Base-by-base conservation (phyloP, 371 early-diverging fungal genomes). In the Rhizopus delemar region DNA sequence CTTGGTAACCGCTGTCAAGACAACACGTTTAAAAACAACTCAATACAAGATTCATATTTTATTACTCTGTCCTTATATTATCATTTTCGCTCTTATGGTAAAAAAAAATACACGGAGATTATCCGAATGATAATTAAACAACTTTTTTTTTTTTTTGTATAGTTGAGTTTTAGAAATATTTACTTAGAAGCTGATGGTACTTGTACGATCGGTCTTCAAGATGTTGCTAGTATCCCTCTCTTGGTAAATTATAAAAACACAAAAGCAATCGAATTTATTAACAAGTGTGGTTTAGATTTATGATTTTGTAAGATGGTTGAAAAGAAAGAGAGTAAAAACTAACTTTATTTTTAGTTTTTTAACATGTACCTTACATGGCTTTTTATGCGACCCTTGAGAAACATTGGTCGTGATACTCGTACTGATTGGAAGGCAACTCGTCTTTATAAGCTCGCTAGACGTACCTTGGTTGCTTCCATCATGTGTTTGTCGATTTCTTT, bases 121-220 rank as follows among this genome's bases (percentile, higher is more conserved):
- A 22, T 22, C 22, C 22, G 15, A 32, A 11, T 15, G 12, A 33
- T 8, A n/a, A 16, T 8, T 43, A 45, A 1, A 33, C 43, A 39
- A n/a, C n/a, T n/a, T 41, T 11, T 32, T 43, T 11, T 35, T 1
- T 60, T 15, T 46, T 9, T 15, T 32, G 28, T 38, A 16, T 36
- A 78, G 80, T 53, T 84, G 55, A 58, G 66, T 7, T 82, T 62
- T 63, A 71, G 83, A 28, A 78, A 78, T 39, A 72, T 69, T 16
- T 70, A 73, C 31, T 16, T 84, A 12, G 59, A 68, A 31, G 63
- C 69, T 8, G 62, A 73, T 50, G 82, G 79, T 3, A 63, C 65
- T 43, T 84, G 84, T 56, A 66, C 63, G 22, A 80, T 82, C 57
- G 82, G 84, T 48, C 56, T 82, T 4, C 69, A 81, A 58, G 61